Percentiles rank a stretch among this genome's conserved stretches.
Evolutionary conservation across 1,284 basidiomycete species (phyloP).

Genomic region (Pseudozyma thailandica): DNA sequence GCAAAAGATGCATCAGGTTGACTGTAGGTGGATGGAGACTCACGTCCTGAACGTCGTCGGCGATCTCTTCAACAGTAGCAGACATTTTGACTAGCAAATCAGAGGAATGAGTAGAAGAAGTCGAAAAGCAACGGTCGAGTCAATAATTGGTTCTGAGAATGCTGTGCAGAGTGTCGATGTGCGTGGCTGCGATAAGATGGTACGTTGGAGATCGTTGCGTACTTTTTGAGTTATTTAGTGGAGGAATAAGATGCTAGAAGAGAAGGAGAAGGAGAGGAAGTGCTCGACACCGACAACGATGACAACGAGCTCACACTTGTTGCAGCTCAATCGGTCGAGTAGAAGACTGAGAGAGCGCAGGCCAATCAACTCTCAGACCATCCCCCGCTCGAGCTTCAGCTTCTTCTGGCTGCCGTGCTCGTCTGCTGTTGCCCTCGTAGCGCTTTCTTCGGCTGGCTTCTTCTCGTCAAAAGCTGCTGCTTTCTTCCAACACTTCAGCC

Average conservation of each 20-base stretch:
- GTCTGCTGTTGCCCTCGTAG: background rate
- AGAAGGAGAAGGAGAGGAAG: slow-evolving; percentile 3
- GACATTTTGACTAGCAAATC: slow-evolving; percentile 33
- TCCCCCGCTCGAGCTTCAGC: background rate
- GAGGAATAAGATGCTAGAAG: slow-evolving; percentile 20
- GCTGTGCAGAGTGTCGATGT: background rate
- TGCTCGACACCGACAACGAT: slow-evolving; percentile 3
- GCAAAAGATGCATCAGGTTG: background rate
- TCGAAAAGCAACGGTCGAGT: slow-evolving; percentile 6
- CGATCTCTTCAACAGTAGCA: slow-evolving; percentile 81
- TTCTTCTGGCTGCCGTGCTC: slow-evolving; percentile 3
- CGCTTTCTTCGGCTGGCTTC: background rate
- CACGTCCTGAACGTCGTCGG: slow-evolving; percentile 72
- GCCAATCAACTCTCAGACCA: slow-evolving; percentile 17
- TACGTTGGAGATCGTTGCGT: slow-evolving; percentile 12
- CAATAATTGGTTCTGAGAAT: background rate
- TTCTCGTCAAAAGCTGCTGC: background rate
- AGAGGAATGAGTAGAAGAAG: slow-evolving; percentile 1
- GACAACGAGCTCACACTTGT: slow-evolving; percentile 14
- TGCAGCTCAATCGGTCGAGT: slow-evolving; percentile 2
- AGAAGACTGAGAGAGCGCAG: background rate
- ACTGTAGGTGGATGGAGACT: slow-evolving; percentile 68
- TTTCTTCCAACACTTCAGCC: slow-evolving; percentile 3
- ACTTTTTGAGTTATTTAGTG: slow-evolving; percentile 11
- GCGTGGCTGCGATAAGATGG: background rate